phyloP scores from a whole-genome alignment of 495 filamentous ascomycete genomes.

The Bacidia gigantensis region DNA sequence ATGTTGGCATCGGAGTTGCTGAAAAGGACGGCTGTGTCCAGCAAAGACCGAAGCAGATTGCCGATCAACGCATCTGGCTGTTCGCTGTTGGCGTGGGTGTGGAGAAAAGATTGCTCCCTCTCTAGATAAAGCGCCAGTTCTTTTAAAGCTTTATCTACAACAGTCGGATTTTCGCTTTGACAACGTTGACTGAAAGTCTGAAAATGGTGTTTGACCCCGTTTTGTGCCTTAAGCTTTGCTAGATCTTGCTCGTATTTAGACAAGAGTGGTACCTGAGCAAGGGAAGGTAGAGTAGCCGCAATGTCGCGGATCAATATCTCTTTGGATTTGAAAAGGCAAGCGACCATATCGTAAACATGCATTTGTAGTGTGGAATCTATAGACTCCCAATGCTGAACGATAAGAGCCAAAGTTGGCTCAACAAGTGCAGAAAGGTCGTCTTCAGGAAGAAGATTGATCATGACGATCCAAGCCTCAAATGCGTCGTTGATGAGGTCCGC shows the following conservation, averaged over 20 bases:
- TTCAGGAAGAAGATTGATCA: slow-evolving; percentile 58
- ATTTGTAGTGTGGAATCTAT: slow-evolving; percentile 48
- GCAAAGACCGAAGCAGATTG: slow-evolving; percentile 55
- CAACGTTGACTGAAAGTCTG: slow-evolving; percentile 57
- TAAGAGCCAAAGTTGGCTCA: slow-evolving; percentile 76
- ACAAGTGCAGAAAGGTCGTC: slow-evolving; percentile 67
- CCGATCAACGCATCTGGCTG: slow-evolving; percentile 67
- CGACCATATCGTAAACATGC: slow-evolving; percentile 45
- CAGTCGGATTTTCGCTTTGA: slow-evolving; percentile 66
- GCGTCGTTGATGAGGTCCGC: slow-evolving; percentile 59
- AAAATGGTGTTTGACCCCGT: slow-evolving; percentile 49
- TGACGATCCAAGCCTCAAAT: slow-evolving; percentile 69
- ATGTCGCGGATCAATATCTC: slow-evolving; percentile 42
- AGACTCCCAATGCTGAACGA: slow-evolving; percentile 62
- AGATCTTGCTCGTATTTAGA: slow-evolving; percentile 50
- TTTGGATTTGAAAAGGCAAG: slow-evolving; percentile 50
- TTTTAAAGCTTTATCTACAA: slow-evolving; percentile 62
- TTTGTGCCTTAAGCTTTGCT: slow-evolving; percentile 43
- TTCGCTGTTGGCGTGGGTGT: slow-evolving; percentile 68
- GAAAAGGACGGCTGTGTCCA: slow-evolving; percentile 74
- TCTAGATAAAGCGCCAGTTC: slow-evolving; percentile 64
- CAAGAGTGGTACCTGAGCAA: slow-evolving; percentile 57
- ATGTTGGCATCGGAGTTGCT: slow-evolving; percentile 52
- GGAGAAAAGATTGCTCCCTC: slow-evolving; percentile 63
- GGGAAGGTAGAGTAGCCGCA: slow-evolving; percentile 61